A percentile compares a stretch with the other conserved stretches of the same genome.
These are phyloP conservation scores for Bipolaris victoriae DNA, from an alignment of 2,329 filamentous ascomycete species.

Conservation along the genomic window DNA sequence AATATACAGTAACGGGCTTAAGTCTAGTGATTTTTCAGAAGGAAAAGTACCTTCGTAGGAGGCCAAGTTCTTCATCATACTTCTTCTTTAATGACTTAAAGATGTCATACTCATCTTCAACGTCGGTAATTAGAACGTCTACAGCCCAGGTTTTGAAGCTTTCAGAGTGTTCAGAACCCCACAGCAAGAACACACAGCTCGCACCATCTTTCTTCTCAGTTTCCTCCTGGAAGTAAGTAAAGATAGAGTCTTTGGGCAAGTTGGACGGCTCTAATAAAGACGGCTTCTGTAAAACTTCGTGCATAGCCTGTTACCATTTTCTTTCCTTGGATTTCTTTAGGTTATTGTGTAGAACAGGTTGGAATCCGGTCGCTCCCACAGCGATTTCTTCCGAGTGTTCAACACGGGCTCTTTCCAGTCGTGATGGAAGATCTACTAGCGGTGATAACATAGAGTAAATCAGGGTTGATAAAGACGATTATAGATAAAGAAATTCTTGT, in stretches of 20 bases:
- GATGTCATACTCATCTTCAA: not conserved
- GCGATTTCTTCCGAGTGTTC: not conserved
- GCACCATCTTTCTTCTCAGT: not conserved
- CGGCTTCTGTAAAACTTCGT: not conserved
- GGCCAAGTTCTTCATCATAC: not conserved
- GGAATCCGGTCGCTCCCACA: not conserved
- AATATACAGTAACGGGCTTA: not conserved
- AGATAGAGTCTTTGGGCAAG: not conserved
- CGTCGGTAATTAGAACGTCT: not conserved
- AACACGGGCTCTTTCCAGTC: no score
- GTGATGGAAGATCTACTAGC: not conserved
- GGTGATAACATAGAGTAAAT: not conserved
- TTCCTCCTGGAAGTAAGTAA: not conserved
- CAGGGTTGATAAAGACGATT: not conserved
- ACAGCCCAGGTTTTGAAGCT: not conserved
- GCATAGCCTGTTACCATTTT: not conserved
- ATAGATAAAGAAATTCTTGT: no score
- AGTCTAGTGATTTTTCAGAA: no score
- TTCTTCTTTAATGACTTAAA: not conserved
- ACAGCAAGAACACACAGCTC: constrained; percentile 3
- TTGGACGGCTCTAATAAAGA: not conserved
- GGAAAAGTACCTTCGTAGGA: no score
- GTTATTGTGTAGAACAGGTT: not conserved
- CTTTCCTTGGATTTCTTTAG: not conserved
- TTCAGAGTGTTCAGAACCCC: not conserved